Conservation (phyloP, 352 stramenopile species). For the Aphanomyces euteiches region DNA sequence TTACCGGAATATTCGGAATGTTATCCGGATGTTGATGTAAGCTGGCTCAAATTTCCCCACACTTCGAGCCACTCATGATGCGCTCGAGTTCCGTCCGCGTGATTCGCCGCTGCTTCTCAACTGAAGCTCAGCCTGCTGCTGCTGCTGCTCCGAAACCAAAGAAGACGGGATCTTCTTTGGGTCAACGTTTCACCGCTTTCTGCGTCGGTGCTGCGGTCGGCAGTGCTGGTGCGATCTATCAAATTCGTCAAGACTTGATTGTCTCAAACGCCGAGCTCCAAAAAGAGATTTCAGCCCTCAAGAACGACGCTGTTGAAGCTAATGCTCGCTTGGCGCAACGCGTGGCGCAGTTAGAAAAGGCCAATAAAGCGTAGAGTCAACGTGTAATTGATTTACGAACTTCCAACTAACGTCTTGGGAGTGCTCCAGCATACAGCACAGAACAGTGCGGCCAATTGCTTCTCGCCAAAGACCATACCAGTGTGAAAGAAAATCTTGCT, state of each 20-base stretch:
- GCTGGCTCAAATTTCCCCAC: neutral
- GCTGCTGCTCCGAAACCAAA: neutral
- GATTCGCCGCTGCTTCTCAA: slow-evolving; percentile 21
- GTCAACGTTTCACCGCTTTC: slow-evolving; percentile 21
- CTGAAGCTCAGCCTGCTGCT: slow-evolving; percentile 9
- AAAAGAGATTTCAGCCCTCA: slow-evolving; percentile 20
- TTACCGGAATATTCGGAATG: neutral
- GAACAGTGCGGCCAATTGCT: neutral
- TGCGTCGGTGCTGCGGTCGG: slow-evolving; percentile 7
- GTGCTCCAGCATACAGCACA: neutral
- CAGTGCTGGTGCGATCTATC: slow-evolving; percentile 25
- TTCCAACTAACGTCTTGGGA: slow-evolving; percentile 10
- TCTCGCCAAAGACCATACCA: neutral
- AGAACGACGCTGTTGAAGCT: slow-evolving; percentile 21
- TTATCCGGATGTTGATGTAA: slow-evolving; percentile 1
- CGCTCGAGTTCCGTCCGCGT: neutral
- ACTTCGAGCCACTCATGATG: slow-evolving; percentile 2
- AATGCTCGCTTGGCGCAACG: slow-evolving; percentile 20
- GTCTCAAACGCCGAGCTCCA: slow-evolving; percentile 23
- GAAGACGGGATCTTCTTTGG: slow-evolving; percentile 16
- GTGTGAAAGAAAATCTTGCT: neutral
- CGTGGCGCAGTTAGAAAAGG: slow-evolving; percentile 21
- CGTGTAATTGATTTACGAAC: too few species aligned
- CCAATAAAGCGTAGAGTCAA: neutral
- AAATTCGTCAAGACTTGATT: slow-evolving; percentile 25